Percentiles rank a stretch among this genome's conserved stretches.
phyloP scores from a whole-genome alignment of 345 rosid genomes.

The Excoecaria cochinchinensis region DNA sequence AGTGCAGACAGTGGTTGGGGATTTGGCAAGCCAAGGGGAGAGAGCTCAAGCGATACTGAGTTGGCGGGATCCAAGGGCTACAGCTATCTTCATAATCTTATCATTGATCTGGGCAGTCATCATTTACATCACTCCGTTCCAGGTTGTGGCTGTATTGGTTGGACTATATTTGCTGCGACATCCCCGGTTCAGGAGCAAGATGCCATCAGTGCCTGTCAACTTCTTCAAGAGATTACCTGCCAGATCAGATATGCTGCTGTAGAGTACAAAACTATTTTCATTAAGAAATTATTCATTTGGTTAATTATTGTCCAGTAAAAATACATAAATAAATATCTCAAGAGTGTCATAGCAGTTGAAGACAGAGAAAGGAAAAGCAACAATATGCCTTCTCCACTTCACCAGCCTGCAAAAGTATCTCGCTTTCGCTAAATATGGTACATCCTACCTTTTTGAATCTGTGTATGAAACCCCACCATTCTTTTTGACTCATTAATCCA shows the following conservation, averaged over 20 bases:
- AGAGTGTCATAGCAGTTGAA: constrained; percentile 8
- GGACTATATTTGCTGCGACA: constrained; percentile 35
- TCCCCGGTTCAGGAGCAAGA: constrained; percentile 32
- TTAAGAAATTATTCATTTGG: background rate
- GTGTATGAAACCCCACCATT: constrained; percentile 18
- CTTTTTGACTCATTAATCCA: constrained; percentile 25
- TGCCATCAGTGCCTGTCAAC: constrained; percentile 39
- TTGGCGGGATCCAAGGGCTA: constrained; percentile 38
- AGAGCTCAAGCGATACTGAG: constrained; percentile 30
- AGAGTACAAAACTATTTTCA: constrained; percentile 1
- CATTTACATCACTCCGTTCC: constrained; percentile 36
- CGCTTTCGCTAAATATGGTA: constrained; percentile 20
- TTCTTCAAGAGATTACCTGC: constrained; percentile 40
- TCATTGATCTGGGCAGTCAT: constrained; percentile 30
- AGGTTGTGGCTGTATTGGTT: constrained; percentile 28
- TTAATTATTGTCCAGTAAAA: background rate
- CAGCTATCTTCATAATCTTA: constrained; percentile 31
- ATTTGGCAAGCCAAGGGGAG: constrained; percentile 36
- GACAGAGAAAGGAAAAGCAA: background rate
- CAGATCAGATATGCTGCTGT: constrained; percentile 28
- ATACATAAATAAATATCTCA: constrained; percentile 11
- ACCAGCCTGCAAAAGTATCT: constrained; percentile 14
- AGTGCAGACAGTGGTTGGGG: constrained; percentile 32
- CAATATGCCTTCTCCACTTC: background rate
- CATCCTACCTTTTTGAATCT: constrained; percentile 14